These are phyloP conservation scores for Leishmania amazonensis DNA, from an alignment of 208 protist genomes.

Conservation along the genomic window DNA sequence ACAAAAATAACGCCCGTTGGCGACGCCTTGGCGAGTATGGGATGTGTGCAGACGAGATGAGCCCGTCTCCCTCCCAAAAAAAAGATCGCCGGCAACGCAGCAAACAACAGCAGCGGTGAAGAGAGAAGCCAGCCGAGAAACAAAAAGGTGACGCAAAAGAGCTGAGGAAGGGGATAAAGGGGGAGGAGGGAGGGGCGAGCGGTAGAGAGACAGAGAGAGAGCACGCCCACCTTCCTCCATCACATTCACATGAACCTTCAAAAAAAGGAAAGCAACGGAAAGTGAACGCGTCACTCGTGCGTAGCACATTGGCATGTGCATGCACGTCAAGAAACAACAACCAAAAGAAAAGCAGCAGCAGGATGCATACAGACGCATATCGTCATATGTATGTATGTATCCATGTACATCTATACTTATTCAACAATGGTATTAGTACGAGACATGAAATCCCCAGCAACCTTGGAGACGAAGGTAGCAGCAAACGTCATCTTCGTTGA, in stretches of 20 bases:
- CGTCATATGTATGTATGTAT: not conserved
- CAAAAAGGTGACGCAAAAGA: not conserved
- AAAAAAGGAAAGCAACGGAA: too few species aligned
- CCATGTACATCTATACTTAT: not conserved
- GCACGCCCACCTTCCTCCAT: not conserved
- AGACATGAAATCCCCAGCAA: not conserved
- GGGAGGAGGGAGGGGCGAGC: too few species aligned
- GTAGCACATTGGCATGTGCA: not conserved
- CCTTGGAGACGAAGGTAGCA: not conserved
- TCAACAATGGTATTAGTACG: not conserved
- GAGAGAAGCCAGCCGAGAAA: not conserved
- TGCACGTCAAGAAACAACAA: not conserved
- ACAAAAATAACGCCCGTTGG: not conserved
- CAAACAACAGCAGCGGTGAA: too few species aligned
- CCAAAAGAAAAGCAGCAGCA: not conserved
- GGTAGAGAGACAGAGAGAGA: too few species aligned
- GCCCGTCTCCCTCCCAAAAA: not conserved
- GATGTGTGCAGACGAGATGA: not conserved
- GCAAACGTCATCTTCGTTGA: not conserved
- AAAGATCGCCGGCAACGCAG: too few species aligned
- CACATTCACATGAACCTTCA: not conserved
- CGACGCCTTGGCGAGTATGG: not conserved
- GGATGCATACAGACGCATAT: not conserved
- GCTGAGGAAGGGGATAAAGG: not conserved
- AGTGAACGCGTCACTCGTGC: not conserved